Evolutionary conservation across 768 basidiomycete species (phyloP), one percentile per base, ranked within the genome.

Genomic region (Tricholoma bakamatsutake): DNA sequence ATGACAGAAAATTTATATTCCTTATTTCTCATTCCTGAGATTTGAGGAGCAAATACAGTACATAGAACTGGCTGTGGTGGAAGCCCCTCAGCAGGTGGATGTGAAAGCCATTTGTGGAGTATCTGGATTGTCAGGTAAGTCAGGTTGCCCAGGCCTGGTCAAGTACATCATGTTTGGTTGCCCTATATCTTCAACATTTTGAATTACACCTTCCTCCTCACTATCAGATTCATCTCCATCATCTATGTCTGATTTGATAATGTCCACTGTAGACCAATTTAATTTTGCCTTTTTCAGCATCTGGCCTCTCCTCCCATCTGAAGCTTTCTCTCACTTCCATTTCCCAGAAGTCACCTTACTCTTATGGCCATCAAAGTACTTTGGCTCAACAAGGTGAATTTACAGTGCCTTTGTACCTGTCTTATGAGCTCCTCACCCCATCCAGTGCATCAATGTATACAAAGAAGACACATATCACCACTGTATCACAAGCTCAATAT

Each of bases 321-420:
- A n/a, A n/a, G n/a, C 40, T 18, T n/a, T 17, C 17, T 4, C 40
- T 42, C 10, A 4, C 40, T 18, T 18, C 17, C 17, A n/a, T 18
- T 42, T 42, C 40, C n/a, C 40, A 42, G 40, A n/a, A 42, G 40
- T 42, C 40, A 42, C 40, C 40, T 42, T 42, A 42, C 40, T 42
- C 40, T n/a, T n/a, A n/a, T n/a, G n/a, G n/a, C n/a, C n/a, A n/a
- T n/a, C n/a, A n/a, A n/a, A n/a, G n/a, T n/a, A 52, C 21, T 60
- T 52, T 18, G n/a, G 21, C 45, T 65, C 60, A 12, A 55, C 54
- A 35, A 65, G 39, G 31, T 59, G 55, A 12, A 65, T 50, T 34
- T 28, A 62, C n/a, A 39, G 17, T 1, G 56, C 62, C 5, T 57
- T 47, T 18, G 54, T 28, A 5, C 21, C n/a, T 8, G 39, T 50